Base-by-base conservation (phyloP, 345 rosid genomes). In the Eutrema japonicum region DNA sequence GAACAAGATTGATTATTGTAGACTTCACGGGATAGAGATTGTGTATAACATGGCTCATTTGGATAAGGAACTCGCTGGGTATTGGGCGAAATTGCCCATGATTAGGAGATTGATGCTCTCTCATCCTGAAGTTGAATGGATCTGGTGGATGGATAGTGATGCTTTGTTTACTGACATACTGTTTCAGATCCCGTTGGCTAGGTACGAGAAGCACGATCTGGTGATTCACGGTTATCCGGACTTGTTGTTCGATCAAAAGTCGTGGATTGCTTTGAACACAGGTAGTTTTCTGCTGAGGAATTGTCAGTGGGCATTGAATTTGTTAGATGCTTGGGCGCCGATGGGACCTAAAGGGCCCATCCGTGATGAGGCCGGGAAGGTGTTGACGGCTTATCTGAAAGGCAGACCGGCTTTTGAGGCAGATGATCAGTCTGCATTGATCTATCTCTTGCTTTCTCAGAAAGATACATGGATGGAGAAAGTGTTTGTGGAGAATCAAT, bases 61-160 rank as follows among this genome's bases (percentile, higher is more conserved):
- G 79, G 97, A 93, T 75, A 87, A 78, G 76, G 97, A 90, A 71
- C 79, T 93, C 2, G 97, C 97, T 12, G 98, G 98, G 5, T 93
- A 93, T 45, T 93, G 97, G 98, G 98, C 98, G 0, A 94, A 94
- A 57, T 55, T 94, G 82, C 97, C 98, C 0, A 86, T 94, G 97
- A 81, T 94, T 74, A 81, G 98, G 88, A 85, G 89, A 53, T 76
- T 94, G 81, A 85, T 94, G 97, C 27, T 94, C 79, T 94, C 97
- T 32, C 97, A 94, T 69, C 98, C 98, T 0, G 96, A 94, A 59
- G 86, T 93, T 4, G 96, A 93, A 78, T 93, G 97, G 97, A 88
- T 93, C 73, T 90, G 97, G 97, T 93, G 98, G 98, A 90, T 93
- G 97, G 98, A 93, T 42, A 93, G 98, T 83, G 98, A 93, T 84